Base-by-base conservation (phyloP, 2,329 filamentous ascomycete species). In the Clonostachys rhizophaga region DNA sequence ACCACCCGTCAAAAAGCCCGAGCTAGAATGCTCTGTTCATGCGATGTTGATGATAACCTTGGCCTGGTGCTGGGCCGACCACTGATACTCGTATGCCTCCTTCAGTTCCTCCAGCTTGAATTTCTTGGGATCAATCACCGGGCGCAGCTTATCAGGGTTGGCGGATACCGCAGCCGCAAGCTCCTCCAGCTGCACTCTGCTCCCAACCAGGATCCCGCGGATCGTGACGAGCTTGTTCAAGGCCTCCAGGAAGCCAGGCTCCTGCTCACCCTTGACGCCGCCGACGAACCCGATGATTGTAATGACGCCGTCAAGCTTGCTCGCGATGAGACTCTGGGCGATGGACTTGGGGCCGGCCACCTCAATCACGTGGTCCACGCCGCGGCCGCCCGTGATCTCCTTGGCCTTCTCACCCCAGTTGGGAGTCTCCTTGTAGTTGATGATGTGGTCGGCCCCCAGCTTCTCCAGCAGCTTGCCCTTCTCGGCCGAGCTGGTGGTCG, bases 81-180 rank as follows among this genome's bases (percentile, higher is more conserved):
- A 65, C 47, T 69, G 53, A 44, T 72, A 71, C 54, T 69, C 63
- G 47, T 65, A 71, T 6, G 69, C 69, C 57, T 75, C 69, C 57
- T 66, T 70, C 3, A 66, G 42, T 48, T 76, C 57, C 16, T 75
- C 72, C 34, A 79, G 54, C 11, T 51, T 59, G 49, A 79, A 79
- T 20, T 64, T 47, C 51, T 66, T 69, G 37, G 60, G 54, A 56
- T 79, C 75, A 34, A 80, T 56, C 3, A 78, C 65, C 3, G 76
- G 75, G n/a, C 57, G 55, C 42, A 68, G 58, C 33, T 69, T 70
- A 20, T 66, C 61, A 5, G 71, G 69, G 43, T 66, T 66, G 17
- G 63, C 71, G 52, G 78, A 75, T 47, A 79, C 67, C 14, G 72
- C 73, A 2, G 64, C 60, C 51, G 68, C 69, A 70, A 79, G 75